Percentiles rank a stretch among this genome's conserved stretches.
These are phyloP conservation scores for Micractinium sp. DNA, from an alignment of 139 green algal species.

Conservation along the genomic window DNA sequence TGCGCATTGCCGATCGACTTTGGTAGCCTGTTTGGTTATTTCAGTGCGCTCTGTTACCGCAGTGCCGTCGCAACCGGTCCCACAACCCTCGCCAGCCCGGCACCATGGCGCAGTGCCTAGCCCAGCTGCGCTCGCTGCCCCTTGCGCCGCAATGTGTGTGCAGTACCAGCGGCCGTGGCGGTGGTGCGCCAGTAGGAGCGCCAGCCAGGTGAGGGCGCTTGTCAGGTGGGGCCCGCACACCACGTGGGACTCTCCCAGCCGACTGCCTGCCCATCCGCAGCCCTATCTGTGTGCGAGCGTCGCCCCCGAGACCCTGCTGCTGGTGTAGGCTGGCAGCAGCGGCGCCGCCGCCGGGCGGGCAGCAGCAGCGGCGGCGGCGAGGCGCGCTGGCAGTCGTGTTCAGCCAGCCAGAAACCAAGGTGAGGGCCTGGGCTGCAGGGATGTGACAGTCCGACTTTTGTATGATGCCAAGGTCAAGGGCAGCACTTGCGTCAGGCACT, in stretches of 20 bases:
- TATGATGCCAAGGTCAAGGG: too few species aligned
- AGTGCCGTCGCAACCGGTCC: neutral
- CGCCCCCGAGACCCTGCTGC: neutral
- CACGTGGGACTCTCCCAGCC: too few species aligned
- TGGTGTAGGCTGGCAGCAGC: conserved; percentile 14
- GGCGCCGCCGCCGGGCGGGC: neutral
- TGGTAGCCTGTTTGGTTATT: too few species aligned
- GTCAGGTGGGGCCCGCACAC: too few species aligned
- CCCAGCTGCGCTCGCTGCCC: neutral
- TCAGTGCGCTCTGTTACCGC: too few species aligned
- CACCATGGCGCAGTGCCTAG: neutral
- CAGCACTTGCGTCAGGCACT: too few species aligned
- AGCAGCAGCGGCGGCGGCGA: conserved; percentile 19
- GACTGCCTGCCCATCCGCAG: too few species aligned
- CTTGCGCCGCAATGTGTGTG: neutral
- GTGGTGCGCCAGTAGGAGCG: neutral
- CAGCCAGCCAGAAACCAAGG: conserved; percentile 22
- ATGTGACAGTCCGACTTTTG: too few species aligned
- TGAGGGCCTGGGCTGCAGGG: neutral
- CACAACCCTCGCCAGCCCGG: neutral
- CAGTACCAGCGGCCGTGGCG: neutral
- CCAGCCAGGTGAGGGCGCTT: neutral
- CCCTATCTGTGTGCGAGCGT: too few species aligned
- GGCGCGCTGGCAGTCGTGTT: neutral
- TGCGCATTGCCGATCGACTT: too few species aligned